Base-by-base conservation (phyloP, 768 basidiomycete genomes). In the Boletus reticulatus region DNA sequence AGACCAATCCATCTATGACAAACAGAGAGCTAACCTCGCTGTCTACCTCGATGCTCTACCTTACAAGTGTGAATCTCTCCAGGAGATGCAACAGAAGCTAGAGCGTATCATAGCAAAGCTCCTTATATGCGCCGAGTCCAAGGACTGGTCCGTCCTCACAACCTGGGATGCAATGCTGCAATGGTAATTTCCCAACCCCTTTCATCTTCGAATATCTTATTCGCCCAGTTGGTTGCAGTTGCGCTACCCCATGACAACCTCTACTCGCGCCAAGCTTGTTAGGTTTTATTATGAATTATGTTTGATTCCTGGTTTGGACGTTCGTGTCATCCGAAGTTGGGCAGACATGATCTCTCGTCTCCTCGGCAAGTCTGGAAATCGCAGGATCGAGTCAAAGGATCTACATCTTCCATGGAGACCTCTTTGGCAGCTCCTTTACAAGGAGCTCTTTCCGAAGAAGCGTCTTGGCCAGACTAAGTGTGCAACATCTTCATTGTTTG, bases 121-220 rank as follows among this genome's bases (percentile, higher is more conserved):
- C 44, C 73, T 77, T 57, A 74, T 90, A 22, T 88, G 87, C 58
- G 86, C 84, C n/a, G 83, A 84, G 67, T 76, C 85, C 47, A 84
- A 83, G 75, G 87, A 88, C 61, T 93, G 90, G 90, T 73, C 81
- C 34, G 75, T 83, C 19, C 76, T 91, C 42, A 82, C 84, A 27
- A 84, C 83, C 8, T 93, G 90, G 89, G 89, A 92, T 70, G 85
- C 84, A 17, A 78, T 85, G 72, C 74, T 93, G 32, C 88, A 91
- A 74, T 90, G 88, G 90, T 85, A 65, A 58, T 78, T 64, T 24
- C 45, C 48, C 34, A 6, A 36, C 43, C 46, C 34, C 37, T 55
- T 11, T 43, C 9, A 11, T 52, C 34, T 22, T 32, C 27, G 13
- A 19, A 44, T 38, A 27, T 37, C 58, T 61, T 13, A 70, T 43